Evolutionary conservation across 169 alveolate species (phyloP), one percentile per base, ranked within the genome.

Genomic region (Eimeria praecox): DNA sequence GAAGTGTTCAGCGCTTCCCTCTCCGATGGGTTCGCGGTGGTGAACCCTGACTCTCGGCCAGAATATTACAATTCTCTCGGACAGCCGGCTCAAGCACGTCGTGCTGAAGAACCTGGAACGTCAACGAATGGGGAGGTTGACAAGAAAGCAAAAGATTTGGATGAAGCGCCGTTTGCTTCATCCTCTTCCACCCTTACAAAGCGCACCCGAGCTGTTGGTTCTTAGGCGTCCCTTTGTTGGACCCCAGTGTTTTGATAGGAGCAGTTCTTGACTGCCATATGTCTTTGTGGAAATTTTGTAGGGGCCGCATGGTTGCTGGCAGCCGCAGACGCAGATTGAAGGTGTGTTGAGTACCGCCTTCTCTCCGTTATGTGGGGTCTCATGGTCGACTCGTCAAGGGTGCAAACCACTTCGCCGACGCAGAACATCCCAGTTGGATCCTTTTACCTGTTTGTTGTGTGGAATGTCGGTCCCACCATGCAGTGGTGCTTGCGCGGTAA

Each of bases 151-250:
- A 87, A 87, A 54, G 94, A 64, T 33, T 40, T 87, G 82, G 94
- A 87, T 87, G 94, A 87, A 14, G 54, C 64, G 66, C 83, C 94
- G n/a, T 87, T 87, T n/a, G 78, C 85, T 20, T 42, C 83, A 49
- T 87, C 94, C 80, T 87, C 94, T 10, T 87, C 94, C 22, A 87
- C 94, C n/a, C 59, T 87, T 2, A 87, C 94, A 18, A 87, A 87
- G 82, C 94, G 94, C 82, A 87, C 94, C 64, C 54, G 94, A 14
- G 94, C 94, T 49, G 94, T 87, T 62, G 94, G 94, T 52, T 87
- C 94, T 3, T 87, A 64, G 71, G 16, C 44, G 44, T 3, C 78
- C 6, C 18, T 3, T 75, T n/a, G 69, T 8, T 30, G 35, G 86
- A 40, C 8, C 8, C 27, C 59, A n/a, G 64, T 27, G 64, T 30